These are phyloP conservation scores for Paratinospora sagittata DNA, from an alignment of 164 flowering plant species.

Conservation along the genomic window DNA sequence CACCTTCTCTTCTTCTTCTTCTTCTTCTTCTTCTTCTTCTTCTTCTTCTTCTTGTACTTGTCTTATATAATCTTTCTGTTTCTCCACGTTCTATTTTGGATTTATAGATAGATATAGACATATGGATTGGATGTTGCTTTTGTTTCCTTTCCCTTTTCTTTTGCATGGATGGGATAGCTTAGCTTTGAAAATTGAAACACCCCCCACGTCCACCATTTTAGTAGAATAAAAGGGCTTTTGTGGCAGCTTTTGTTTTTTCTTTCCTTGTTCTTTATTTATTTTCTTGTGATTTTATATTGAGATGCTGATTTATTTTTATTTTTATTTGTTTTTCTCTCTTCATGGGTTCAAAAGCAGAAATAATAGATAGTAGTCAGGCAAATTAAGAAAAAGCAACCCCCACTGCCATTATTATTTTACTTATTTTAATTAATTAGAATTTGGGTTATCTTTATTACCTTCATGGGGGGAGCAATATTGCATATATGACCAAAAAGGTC, in stretches of 20 bases:
- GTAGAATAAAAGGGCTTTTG: conserved; percentile 31
- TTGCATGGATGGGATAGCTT: conserved; percentile 26
- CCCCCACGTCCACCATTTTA: conserved; percentile 27
- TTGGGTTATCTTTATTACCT: conserved; percentile 22
- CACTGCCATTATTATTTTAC: background rate
- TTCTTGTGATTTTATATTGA: conserved; percentile 20
- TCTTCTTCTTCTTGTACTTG: background rate
- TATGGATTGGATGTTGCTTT: conserved; percentile 10
- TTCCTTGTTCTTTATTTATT: background rate
- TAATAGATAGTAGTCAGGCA: conserved; percentile 7
- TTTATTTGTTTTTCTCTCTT: conserved; percentile 12
- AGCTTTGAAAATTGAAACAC: conserved; percentile 24
- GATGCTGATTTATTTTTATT: conserved; percentile 26
- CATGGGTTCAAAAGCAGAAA: conserved; percentile 16
- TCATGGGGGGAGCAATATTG: conserved; percentile 14
- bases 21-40: background rate
- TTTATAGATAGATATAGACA: background rate
- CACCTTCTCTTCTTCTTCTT: conserved; percentile 5
- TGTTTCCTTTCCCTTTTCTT: conserved; percentile 11
- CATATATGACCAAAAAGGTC: conserved; percentile 29
- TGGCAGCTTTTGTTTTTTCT: conserved; percentile 38
- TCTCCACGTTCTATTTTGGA: background rate
- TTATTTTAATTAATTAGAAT: background rate
- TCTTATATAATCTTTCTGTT: background rate
- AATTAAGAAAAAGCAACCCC: conserved; percentile 17